Conservation (phyloP, 2,329 filamentous ascomycete genomes). For the Fusarium metavorans region DNA sequence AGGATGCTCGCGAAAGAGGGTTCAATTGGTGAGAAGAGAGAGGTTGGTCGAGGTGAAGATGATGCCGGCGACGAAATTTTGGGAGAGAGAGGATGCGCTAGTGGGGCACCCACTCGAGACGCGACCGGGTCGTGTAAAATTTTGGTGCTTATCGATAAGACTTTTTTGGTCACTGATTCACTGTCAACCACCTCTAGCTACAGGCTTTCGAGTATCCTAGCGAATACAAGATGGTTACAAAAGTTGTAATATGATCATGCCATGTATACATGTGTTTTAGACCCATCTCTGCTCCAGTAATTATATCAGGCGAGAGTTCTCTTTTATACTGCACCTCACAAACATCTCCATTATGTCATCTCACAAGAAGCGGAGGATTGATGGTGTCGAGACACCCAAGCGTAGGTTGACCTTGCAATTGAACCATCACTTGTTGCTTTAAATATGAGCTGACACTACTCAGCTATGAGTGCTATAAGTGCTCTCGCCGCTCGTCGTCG, state of each 20-base stretch:
- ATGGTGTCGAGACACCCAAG: constrained; percentile 44
- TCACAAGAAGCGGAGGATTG: constrained; percentile 52
- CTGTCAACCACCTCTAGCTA: not conserved
- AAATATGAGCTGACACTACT: not conserved
- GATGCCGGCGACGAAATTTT: constrained; percentile 45
- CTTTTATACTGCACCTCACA: not conserved
- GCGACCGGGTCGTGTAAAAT: constrained; percentile 34
- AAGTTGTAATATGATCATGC: not conserved
- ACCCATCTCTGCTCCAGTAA: not conserved
- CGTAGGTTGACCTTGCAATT: constrained; percentile 40
- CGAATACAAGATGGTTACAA: not conserved
- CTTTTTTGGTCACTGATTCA: not conserved
- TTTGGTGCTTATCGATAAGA: constrained; percentile 9
- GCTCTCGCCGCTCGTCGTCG: constrained; percentile 52
- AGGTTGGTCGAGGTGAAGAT: constrained; percentile 34
- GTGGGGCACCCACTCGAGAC: constrained; percentile 28
- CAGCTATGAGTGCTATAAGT: constrained; percentile 52
- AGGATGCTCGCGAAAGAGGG: constrained; percentile 29
- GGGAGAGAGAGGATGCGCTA: constrained; percentile 35
- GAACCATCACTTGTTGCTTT: not conserved
- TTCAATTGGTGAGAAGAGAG: constrained; percentile 37
- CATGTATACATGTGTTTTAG: not conserved
- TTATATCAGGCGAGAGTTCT: not conserved
- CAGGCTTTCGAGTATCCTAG: not conserved
- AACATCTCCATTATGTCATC: constrained; percentile 41